These are phyloP conservation scores for Aspergillus versicolor DNA, from an alignment of 2,329 filamentous ascomycete genomes.

Conservation along the genomic window DNA sequence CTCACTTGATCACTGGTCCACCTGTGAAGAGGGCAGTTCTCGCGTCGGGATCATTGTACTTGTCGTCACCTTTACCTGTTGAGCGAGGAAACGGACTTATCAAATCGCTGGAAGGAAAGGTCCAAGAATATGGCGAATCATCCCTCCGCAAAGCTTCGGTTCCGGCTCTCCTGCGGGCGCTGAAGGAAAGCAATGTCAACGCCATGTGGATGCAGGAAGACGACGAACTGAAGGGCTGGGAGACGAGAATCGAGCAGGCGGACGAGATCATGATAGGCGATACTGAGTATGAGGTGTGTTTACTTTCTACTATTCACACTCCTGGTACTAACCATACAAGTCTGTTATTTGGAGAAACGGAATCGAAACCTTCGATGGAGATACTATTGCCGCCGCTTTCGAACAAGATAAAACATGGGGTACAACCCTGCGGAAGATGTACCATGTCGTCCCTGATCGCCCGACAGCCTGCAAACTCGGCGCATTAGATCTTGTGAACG, in stretches of 20 bases:
- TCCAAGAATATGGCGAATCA: slow-evolving; percentile 24
- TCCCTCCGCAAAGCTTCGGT: slow-evolving; percentile 33
- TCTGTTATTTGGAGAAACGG: slow-evolving; percentile 48
- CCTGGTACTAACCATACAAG: slow-evolving; percentile 22
- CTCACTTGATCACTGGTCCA: slow-evolving; percentile 37
- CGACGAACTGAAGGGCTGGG: slow-evolving; percentile 38
- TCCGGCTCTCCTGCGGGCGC: slow-evolving; percentile 32
- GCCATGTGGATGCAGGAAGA: slow-evolving; percentile 47
- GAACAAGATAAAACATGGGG: slow-evolving; percentile 30
- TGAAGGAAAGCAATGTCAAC: slow-evolving; percentile 38
- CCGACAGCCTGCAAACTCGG: slow-evolving; percentile 43
- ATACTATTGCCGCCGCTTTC: slow-evolving; percentile 37
- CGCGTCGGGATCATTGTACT: slow-evolving; percentile 44
- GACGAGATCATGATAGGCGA: slow-evolving; percentile 45
- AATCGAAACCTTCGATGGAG: slow-evolving; percentile 36
- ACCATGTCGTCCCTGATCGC: slow-evolving; percentile 43
- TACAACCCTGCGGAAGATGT: slow-evolving; percentile 37
- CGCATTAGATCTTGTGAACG: slow-evolving; percentile 38
- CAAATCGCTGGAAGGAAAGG: slow-evolving; percentile 27
- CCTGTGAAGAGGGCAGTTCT: slow-evolving; percentile 38
- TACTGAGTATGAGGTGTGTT: slow-evolving; percentile 42
- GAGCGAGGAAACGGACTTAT: slow-evolving; percentile 33
- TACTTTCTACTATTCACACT: background rate
- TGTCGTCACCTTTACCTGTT: slow-evolving; percentile 44
- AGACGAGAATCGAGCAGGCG: slow-evolving; percentile 31